Base-by-base conservation (phyloP, 1,284 basidiomycete genomes). In the Erythrobasidium hasegawianum region DNA sequence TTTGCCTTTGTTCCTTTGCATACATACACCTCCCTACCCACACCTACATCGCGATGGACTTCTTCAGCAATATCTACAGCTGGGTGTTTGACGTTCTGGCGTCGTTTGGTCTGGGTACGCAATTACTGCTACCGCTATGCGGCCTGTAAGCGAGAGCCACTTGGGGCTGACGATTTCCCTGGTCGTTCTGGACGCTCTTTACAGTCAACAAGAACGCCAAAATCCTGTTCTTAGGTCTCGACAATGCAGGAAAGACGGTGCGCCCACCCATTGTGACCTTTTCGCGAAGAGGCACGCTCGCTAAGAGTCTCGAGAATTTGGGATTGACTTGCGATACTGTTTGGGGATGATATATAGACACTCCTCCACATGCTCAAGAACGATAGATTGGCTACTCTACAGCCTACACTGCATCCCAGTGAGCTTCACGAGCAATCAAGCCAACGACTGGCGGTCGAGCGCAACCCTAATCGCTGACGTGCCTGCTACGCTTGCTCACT, bases 311-410 rank as follows among this genome's bases (percentile, higher is more conserved):
- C 3, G 27, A 13, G 33, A 22, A 50, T 22, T 33, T 39, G 49
- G 58, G 53, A 67, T 27, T 16, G 10, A 14, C 56, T 13, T 24
- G 27, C 50, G 53, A 20, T 56, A n/a, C 5, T 11, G 26, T n/a
- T 38, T 38, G 41, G n/a, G n/a, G n/a, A n/a, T n/a, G n/a, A n/a
- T n/a, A n/a, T n/a, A n/a, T 75, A 98, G 94, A 98, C 96, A 45
- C 84, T 98, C 59, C 81, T 98, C 73, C 96, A 99, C 81, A 98
- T 98, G 96, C 84, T 99, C 77, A 99, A 99, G 85, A 99, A 98
- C 76, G 96, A 98, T 82, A 86, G 96, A 74, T 84, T 98, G 69
- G 96, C 96, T 26, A 96, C 93, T 27, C 83, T 99, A 72, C 96
- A 98, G 80, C 96, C 96, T 39, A 99, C 96, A 33, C 88, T 97